These are phyloP conservation scores for Alternaria dauci DNA, from an alignment of 2,329 filamentous ascomycete species.

Conservation along the genomic window DNA sequence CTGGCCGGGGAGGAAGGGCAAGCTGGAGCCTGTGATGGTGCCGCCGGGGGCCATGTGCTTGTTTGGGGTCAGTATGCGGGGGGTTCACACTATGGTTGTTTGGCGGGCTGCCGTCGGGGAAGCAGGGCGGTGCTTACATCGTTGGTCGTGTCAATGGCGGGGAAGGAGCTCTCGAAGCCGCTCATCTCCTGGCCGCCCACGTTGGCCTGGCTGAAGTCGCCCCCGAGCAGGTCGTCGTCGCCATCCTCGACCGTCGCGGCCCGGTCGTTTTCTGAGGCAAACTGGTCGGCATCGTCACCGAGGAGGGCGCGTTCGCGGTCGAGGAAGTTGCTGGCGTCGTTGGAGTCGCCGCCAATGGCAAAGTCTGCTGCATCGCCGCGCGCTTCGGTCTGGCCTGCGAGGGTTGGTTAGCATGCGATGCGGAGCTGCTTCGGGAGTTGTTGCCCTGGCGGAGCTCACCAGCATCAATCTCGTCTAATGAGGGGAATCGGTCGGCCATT, in stretches of 20 bases:
- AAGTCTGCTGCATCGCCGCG: conserved; percentile 58
- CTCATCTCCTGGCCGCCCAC: conserved; percentile 58
- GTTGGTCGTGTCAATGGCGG: conserved; percentile 77
- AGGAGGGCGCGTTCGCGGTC: conserved; percentile 88
- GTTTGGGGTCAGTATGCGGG: conserved; percentile 19
- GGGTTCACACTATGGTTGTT: neutral
- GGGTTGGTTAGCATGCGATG: conserved; percentile 33
- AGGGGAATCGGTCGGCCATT: conserved; percentile 63
- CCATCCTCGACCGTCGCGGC: conserved; percentile 68
- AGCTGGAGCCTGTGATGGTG: conserved; percentile 76
- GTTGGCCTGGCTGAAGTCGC: conserved; percentile 57
- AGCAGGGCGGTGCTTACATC: conserved; percentile 63
- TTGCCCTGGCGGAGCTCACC: conserved; percentile 50
- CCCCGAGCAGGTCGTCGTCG: conserved; percentile 77
- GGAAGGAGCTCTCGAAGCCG: conserved; percentile 89
- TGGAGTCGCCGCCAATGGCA: conserved; percentile 62
- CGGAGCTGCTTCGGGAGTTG: conserved; percentile 30
- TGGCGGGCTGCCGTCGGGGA: neutral
- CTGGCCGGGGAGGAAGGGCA: conserved; percentile 61
- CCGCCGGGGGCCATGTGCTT: conserved; percentile 77
- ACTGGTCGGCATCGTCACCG: conserved; percentile 92
- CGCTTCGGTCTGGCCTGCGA: conserved; percentile 72
- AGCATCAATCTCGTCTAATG: conserved; percentile 62
- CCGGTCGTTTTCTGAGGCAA: conserved; percentile 77
- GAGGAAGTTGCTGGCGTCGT: conserved; percentile 82